A percentile compares a stretch with the other conserved stretches of the same genome.
Conservation (phyloP, 2,329 filamentous ascomycete species). For the Botrytis galanthina region DNA sequence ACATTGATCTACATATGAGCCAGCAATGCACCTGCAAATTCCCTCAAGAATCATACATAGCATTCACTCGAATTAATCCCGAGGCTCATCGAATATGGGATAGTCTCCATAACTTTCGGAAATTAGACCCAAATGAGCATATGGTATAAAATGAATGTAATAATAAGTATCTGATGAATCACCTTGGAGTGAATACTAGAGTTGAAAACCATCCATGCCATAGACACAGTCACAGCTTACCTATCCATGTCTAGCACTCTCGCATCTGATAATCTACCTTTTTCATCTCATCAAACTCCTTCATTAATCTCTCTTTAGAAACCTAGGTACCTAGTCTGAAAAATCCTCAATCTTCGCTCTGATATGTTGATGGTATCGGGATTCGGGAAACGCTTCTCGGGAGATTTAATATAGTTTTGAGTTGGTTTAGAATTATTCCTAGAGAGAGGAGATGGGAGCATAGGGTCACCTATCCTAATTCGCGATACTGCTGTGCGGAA, state of each 20-base stretch:
- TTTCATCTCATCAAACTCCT: neutral
- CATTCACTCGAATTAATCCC: neutral
- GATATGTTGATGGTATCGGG: no score
- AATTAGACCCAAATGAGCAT: neutral
- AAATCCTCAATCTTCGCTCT: accelerated
- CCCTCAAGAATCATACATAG: neutral
- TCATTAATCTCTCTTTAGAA: no score
- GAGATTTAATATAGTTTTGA: no score
- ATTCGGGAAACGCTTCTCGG: no score
- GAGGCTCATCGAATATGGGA: neutral
- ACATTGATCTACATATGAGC: neutral
- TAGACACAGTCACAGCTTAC: neutral
- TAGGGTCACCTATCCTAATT: no score
- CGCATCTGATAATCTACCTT: neutral
- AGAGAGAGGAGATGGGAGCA: no score
- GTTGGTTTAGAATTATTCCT: no score
- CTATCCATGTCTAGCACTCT: neutral
- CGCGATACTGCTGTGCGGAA: no score
- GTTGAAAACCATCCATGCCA: neutral
- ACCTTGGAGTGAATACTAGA: neutral
- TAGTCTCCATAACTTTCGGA: neutral
- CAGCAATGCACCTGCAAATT: neutral
- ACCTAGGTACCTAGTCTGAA: no score
- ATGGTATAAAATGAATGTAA: accelerated
- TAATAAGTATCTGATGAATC: neutral